phyloP scores from a whole-genome alignment of 106 monocot species.

The Hemerocallis citrina region DNA sequence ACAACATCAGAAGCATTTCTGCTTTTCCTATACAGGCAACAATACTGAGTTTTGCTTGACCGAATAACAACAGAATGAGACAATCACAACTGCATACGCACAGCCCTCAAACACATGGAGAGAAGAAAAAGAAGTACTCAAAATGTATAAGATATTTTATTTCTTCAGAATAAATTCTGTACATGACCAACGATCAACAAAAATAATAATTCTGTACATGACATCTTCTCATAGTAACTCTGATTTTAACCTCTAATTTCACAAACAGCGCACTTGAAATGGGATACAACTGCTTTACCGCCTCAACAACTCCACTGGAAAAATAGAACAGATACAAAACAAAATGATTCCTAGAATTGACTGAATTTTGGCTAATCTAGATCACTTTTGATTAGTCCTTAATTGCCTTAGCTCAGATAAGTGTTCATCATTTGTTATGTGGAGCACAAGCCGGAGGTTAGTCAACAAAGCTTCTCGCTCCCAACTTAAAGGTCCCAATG shows the following conservation, averaged over 20 bases:
- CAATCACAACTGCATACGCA: too few relatives aligned
- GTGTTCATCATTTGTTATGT: constrained; percentile 77
- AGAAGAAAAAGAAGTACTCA: background rate
- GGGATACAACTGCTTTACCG: background rate
- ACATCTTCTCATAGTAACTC: background rate
- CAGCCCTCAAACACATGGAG: too few relatives aligned
- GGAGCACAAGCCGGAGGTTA: constrained; percentile 46
- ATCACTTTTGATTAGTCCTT: constrained; percentile 6
- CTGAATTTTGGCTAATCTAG: constrained; percentile 1
- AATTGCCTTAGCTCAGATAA: constrained; percentile 41
- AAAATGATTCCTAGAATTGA: background rate
- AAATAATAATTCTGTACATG: too few relatives aligned
- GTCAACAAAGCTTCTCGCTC: constrained; percentile 53
- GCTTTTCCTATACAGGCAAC: background rate
- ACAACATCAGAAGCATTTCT: background rate
- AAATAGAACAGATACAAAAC: too few relatives aligned
- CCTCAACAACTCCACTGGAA: background rate
- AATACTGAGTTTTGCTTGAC: background rate
- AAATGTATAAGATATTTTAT: background rate
- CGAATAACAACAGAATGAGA: background rate
- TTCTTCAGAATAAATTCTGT: background rate
- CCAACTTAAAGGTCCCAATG: constrained; percentile 66
- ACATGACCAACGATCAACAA: too few relatives aligned
- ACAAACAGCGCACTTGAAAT: background rate
- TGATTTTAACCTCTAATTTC: background rate